Percentiles rank a stretch among this genome's conserved stretches.
Conservation (phyloP, 176 grass and related monocot genomes). For the Hsuehochloa calcarea region DNA sequence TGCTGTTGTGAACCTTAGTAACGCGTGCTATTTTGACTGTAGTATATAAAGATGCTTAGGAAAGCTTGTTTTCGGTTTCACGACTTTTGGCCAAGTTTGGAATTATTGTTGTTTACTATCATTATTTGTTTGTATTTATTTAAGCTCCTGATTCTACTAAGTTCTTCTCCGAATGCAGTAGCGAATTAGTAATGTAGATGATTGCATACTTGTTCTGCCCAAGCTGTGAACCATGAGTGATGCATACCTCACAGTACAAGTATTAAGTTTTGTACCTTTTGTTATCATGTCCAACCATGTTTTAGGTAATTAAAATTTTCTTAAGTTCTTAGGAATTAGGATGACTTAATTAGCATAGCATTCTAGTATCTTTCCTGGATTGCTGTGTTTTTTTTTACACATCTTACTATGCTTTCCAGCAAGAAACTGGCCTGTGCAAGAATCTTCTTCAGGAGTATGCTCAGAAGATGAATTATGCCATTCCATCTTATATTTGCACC, state of each 20-base stretch:
- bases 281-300: conserved; percentile 8
- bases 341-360: conserved; percentile 12
- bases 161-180: background rate
- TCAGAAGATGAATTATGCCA: conserved; percentile 97
- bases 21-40: background rate
- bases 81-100: background rate
- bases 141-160: background rate
- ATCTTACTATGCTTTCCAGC: conserved; percentile 52
- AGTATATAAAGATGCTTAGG: background rate
- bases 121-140: background rate
- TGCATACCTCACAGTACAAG: background rate
- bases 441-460: conserved; percentile 99
- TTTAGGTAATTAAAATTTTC: background rate
- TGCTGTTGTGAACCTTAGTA: conserved; percentile 10
- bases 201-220: background rate
- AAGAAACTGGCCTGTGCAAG: conserved; percentile 93
- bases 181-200: background rate
- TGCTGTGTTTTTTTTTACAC: conserved; percentile 6
- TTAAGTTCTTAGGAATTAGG: background rate
- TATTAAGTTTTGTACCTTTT: background rate
- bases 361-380: background rate
- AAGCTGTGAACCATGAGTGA: background rate
- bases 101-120: background rate
- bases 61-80: conserved; percentile 3
- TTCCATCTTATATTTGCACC: conserved; percentile 76